Percentiles rank a stretch among this genome's conserved stretches.
Evolutionary conservation across 192 early-diverging fungal species (phyloP).

Genomic region (Coemansia sp.): DNA sequence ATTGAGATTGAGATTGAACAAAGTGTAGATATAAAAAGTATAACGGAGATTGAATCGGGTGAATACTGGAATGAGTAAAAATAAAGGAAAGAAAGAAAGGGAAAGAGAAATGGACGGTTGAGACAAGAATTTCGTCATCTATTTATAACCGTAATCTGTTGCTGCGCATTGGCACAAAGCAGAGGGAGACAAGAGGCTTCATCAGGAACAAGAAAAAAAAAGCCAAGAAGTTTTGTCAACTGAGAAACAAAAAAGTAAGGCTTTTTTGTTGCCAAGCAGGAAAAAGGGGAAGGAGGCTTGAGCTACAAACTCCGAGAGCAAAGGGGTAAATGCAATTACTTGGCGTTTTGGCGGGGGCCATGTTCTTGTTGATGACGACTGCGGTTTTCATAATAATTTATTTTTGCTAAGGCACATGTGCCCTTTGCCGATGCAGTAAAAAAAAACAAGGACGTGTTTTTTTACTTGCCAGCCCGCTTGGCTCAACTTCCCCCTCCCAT

Average conservation of each 20-base stretch:
- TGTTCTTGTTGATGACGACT: neutral
- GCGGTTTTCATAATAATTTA: neutral
- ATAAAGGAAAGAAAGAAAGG: neutral
- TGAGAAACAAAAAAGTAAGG: neutral
- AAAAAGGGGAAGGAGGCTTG: neutral
- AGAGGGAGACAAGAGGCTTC: neutral
- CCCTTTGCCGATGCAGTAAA: too few relatives aligned
- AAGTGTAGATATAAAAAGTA: neutral
- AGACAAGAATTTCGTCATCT: neutral
- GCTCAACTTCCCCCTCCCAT: too few relatives aligned
- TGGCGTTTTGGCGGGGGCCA: neutral
- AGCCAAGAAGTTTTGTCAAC: neutral
- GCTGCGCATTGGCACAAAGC: neutral
- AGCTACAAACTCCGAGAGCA: neutral
- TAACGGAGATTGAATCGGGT: neutral
- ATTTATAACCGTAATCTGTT: neutral
- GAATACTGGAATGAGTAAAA: slow-evolving; percentile 4
- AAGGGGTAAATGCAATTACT: neutral
- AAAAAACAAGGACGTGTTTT: too few relatives aligned
- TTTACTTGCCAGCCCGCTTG: neutral
- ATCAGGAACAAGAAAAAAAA: neutral
- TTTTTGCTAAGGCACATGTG: too few relatives aligned
- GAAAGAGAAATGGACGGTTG: neutral
- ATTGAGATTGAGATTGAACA: neutral
- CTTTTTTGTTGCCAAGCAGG: neutral